A percentile compares a stretch with the other conserved stretches of the same genome.
phyloP scores from a whole-genome alignment of 2,329 filamentous ascomycete genomes.

The Aspergillus aculeatinus region DNA sequence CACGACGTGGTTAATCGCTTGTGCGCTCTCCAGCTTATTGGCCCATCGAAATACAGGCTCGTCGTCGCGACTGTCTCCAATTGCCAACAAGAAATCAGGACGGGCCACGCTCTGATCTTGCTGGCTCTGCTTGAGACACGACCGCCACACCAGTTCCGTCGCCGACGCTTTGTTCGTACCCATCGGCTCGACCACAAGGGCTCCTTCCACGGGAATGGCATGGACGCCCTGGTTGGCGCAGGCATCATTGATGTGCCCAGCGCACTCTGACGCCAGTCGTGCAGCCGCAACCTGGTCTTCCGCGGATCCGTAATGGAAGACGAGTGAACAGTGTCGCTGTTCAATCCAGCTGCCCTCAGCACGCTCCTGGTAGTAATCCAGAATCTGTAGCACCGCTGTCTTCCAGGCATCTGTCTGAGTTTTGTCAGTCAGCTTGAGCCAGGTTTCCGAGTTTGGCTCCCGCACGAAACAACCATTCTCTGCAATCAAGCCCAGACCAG shows the following conservation, averaged over 20 bases:
- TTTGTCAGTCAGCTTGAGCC: slow-evolving; percentile 75
- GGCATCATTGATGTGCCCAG: slow-evolving; percentile 91
- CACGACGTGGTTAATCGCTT: slow-evolving; percentile 66
- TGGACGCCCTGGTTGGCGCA: slow-evolving; percentile 81
- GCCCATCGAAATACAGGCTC: slow-evolving; percentile 95
- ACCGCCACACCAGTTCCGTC: slow-evolving; percentile 69
- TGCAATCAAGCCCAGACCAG: slow-evolving; percentile 82
- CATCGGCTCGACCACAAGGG: slow-evolving; percentile 78
- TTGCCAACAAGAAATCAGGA: slow-evolving; percentile 83
- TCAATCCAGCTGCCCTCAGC: slow-evolving; percentile 86
- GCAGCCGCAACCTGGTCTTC: slow-evolving; percentile 73
- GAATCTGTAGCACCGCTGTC: slow-evolving; percentile 73
- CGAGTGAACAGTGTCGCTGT: slow-evolving; percentile 84
- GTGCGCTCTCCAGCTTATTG: slow-evolving; percentile 65
- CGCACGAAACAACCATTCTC: slow-evolving; percentile 93
- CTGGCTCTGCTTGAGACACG: slow-evolving; percentile 58
- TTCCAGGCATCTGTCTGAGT: slow-evolving; percentile 76
- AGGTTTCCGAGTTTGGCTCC: slow-evolving; percentile 64
- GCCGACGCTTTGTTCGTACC: slow-evolving; percentile 88
- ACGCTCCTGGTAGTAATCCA: slow-evolving; percentile 86
- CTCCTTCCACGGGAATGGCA: slow-evolving; percentile 76
- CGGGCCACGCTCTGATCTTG: slow-evolving; percentile 35
- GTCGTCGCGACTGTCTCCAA: slow-evolving; percentile 89
- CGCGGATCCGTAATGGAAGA: slow-evolving; percentile 85
- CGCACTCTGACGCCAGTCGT: slow-evolving; percentile 83